A percentile compares a stretch with the other conserved stretches of the same genome.
Evolutionary conservation across 1,284 basidiomycete species (phyloP).

Genomic region (Lentinula novae-zelandiae): DNA sequence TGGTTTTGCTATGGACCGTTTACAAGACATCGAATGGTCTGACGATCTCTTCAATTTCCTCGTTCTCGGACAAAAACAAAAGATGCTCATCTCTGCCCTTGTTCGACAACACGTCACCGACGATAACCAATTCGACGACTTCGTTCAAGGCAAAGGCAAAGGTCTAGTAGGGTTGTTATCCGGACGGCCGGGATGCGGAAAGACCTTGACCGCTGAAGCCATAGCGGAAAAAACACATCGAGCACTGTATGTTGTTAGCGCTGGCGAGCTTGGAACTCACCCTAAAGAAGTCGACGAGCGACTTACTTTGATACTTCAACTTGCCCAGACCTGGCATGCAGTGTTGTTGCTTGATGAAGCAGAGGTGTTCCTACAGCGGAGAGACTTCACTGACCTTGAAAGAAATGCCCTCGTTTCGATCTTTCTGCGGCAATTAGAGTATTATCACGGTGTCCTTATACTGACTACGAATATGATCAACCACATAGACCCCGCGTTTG

Average conservation of each 20-base stretch:
- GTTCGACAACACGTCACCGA: slow-evolving; percentile 22
- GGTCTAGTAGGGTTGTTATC: slow-evolving; percentile 27
- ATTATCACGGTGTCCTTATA: slow-evolving; percentile 32
- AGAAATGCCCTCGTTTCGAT: slow-evolving; percentile 34
- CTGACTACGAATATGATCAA: slow-evolving; percentile 33
- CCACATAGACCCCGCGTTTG: slow-evolving; percentile 31
- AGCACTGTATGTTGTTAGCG: slow-evolving; percentile 30
- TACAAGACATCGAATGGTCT: slow-evolving; percentile 26
- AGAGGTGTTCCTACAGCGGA: slow-evolving; percentile 31
- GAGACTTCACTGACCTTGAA: slow-evolving; percentile 21
- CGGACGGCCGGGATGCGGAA: slow-evolving; percentile 28
- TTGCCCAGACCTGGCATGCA: slow-evolving; percentile 30
- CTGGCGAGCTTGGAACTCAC: slow-evolving; percentile 29
- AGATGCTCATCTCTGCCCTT: slow-evolving; percentile 26
- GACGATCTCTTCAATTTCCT: slow-evolving; percentile 27
- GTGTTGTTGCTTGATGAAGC: slow-evolving; percentile 35
- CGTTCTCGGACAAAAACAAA: slow-evolving; percentile 26
- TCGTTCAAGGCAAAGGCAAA: slow-evolving; percentile 28
- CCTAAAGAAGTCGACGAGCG: slow-evolving; percentile 23
- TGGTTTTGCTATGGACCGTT: slow-evolving; percentile 25
- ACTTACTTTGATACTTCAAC: slow-evolving; percentile 23
- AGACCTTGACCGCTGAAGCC: slow-evolving; percentile 35
- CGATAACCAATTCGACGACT: slow-evolving; percentile 24
- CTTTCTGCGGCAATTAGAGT: slow-evolving; percentile 31
- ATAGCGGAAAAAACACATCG: slow-evolving; percentile 27